Conservation (phyloP, 1,284 basidiomycete species). For the Apiotrichum veenhuisii region DNA sequence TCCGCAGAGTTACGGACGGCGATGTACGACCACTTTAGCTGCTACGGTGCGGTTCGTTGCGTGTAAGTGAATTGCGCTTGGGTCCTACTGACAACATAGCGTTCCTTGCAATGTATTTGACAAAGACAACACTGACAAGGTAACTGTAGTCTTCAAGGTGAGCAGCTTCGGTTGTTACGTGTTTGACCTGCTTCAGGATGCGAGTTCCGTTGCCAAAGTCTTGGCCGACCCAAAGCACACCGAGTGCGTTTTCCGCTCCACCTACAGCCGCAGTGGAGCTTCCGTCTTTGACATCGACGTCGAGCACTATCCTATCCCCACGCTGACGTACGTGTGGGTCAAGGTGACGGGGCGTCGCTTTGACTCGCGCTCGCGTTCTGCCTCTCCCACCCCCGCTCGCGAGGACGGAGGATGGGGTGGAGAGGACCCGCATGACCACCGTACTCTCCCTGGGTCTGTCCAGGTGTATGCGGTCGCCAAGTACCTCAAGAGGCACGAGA, state of each 20-base stretch:
- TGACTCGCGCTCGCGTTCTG: slow-evolving; percentile 21
- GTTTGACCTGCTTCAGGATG: slow-evolving; percentile 15
- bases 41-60: slow-evolving; percentile 26
- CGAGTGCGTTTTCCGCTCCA: slow-evolving; percentile 14
- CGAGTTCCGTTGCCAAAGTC: slow-evolving; percentile 12
- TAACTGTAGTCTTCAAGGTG: slow-evolving; percentile 33
- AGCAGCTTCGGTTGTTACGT: neutral
- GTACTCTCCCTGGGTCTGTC: neutral
- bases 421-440: neutral
- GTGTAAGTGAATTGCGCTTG: slow-evolving; percentile 17
- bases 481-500: neutral
- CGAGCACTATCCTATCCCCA: slow-evolving; percentile 7
- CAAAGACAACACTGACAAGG: slow-evolving; percentile 18
- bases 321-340: slow-evolving; percentile 23
- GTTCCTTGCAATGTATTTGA: neutral
- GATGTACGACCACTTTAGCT: slow-evolving; percentile 29
- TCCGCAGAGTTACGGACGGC: slow-evolving; percentile 8
- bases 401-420: neutral
- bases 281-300: slow-evolving; percentile 13
- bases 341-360: slow-evolving; percentile 25
- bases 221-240: slow-evolving; percentile 22
- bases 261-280: slow-evolving; percentile 1
- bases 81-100: neutral
- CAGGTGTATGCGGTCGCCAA: neutral
- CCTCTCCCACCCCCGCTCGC: slow-evolving; percentile 5